A percentile compares a stretch with the other conserved stretches of the same genome.
Conservation (phyloP, 2,329 filamentous ascomycete species). For the Fusarium brevicatenulatum region DNA sequence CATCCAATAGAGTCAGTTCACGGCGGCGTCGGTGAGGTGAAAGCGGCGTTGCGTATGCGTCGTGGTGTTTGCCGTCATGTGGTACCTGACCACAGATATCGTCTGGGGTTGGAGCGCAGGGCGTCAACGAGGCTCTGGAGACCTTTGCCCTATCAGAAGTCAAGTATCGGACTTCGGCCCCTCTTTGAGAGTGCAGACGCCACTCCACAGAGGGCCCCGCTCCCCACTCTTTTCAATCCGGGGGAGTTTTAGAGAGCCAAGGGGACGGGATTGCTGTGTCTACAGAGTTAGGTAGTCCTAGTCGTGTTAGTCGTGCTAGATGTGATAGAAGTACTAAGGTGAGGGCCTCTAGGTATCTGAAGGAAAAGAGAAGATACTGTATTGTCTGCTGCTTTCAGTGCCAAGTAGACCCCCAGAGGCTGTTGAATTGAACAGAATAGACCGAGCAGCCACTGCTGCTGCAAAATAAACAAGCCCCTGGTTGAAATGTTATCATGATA, state of each 20-base stretch:
- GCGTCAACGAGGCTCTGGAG: slow-evolving; percentile 12
- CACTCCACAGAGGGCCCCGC: slow-evolving; percentile 7
- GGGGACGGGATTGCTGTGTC: neutral
- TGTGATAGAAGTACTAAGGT: neutral
- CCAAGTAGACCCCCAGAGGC: neutral
- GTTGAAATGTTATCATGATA: neutral
- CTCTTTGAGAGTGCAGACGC: slow-evolving; percentile 11
- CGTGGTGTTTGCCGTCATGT: slow-evolving; percentile 31
- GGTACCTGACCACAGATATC: slow-evolving; percentile 40
- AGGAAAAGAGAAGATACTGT: neutral
- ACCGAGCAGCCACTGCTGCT: neutral
- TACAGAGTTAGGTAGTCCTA: neutral
- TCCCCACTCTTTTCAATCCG: slow-evolving; percentile 37
- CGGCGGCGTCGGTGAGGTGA: slow-evolving; percentile 42
- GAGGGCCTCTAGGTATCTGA: neutral
- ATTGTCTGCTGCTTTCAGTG: neutral
- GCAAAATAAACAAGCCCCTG: neutral
- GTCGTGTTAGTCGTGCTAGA: neutral
- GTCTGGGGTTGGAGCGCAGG: slow-evolving; percentile 27
- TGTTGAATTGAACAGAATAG: neutral
- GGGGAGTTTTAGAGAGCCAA: slow-evolving; percentile 23
- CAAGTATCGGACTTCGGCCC: slow-evolving; percentile 14
- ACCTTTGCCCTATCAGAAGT: slow-evolving; percentile 27
- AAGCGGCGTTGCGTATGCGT: slow-evolving; percentile 29
- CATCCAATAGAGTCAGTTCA: slow-evolving; percentile 32